phyloP scores from a whole-genome alignment of 75 land plant genomes.

The Larix kaempferi region DNA sequence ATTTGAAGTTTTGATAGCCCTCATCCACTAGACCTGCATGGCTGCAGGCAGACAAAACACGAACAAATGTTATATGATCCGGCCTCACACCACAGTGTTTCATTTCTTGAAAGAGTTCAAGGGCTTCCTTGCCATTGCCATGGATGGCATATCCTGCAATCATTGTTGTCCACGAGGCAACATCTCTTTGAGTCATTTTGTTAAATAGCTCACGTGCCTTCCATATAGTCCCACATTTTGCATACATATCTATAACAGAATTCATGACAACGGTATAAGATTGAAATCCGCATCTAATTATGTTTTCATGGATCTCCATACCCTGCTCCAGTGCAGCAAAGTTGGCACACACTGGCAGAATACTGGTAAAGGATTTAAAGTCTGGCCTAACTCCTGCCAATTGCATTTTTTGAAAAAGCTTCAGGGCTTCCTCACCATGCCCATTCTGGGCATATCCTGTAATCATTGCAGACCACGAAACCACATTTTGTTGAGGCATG shows the following conservation, averaged over 20 bases:
- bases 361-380: background rate
- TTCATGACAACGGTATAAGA: background rate
- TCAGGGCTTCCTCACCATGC: background rate
- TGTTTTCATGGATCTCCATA: conserved; percentile 4
- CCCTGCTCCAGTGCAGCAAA: background rate
- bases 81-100: background rate
- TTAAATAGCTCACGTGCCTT: background rate
- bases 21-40: background rate
- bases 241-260: background rate
- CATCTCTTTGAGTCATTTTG: background rate
- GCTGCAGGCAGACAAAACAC: background rate
- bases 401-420: conserved; percentile 7
- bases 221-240: background rate
- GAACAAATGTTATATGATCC: background rate
- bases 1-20: background rate
- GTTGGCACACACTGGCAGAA: background rate
- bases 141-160: conserved; percentile 2
- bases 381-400: background rate
- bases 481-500: background rate
- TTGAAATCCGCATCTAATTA: background rate
- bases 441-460: conserved; percentile 4
- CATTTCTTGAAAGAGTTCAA: background rate
- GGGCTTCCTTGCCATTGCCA: background rate
- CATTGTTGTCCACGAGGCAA: background rate
- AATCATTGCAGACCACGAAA: conserved; percentile 8